Conservation (phyloP, 2,329 filamentous ascomycete species). For the Lasiodiplodia citricola region DNA sequence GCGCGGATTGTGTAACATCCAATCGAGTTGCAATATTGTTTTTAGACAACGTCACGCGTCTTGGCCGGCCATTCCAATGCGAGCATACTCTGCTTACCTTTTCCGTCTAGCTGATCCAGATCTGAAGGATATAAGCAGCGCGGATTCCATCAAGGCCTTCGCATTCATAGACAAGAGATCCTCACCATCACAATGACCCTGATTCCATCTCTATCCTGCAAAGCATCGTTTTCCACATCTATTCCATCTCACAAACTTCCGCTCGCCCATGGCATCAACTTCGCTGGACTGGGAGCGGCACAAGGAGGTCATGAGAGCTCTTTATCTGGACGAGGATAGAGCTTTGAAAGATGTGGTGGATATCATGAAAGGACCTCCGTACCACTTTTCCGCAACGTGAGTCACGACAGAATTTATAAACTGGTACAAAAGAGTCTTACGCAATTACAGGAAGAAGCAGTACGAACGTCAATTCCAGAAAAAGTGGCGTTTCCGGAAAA, state of each 20-base stretch:
- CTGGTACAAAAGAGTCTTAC: background rate
- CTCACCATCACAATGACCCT: no score
- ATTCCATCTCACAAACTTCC: background rate
- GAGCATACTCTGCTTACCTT: background rate
- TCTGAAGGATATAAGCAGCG: background rate
- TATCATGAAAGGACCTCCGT: background rate
- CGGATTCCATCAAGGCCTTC: background rate
- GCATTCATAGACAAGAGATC: no score
- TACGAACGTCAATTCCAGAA: background rate
- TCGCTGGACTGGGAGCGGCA: background rate
- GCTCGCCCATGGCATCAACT: background rate
- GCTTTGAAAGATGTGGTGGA: background rate
- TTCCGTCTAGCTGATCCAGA: background rate
- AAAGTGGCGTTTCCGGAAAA: background rate
- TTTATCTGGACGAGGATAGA: background rate
- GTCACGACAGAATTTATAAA: background rate
- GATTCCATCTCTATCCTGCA: no score
- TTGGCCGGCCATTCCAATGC: no score
- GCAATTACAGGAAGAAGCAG: background rate
- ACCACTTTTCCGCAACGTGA: background rate
- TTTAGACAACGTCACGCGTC: background rate
- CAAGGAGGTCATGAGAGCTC: background rate
- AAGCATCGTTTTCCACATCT: background rate
- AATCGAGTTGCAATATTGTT: background rate
- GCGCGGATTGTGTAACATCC: background rate